Base-by-base conservation (phyloP, 495 filamentous ascomycete species). In the Filosporella fistucella region DNA sequence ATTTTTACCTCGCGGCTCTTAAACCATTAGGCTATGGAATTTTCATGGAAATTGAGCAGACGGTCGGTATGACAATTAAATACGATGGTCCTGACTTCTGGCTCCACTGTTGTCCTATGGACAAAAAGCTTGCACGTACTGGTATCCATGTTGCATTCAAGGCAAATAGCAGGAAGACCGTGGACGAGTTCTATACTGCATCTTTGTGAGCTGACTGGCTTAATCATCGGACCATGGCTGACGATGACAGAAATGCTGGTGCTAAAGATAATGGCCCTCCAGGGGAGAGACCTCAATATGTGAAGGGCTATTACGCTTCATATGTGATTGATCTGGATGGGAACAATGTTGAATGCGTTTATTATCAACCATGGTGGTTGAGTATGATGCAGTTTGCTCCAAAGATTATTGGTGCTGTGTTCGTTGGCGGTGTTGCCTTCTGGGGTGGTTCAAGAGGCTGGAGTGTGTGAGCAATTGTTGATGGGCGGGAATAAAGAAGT, bases 261-360 rank as follows among this genome's bases (percentile, higher is more conserved):
- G 74, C 63, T 4, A 67, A 39, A 16, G 52, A 58, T 51, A 75
- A 78, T 56, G 74, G 75, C 1, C 26, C 47, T 47, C 75, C 75
- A 0, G 75, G 74, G 1, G 16, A 67, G 20, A 62, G 76, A 42
- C 24, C 56, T 10, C 39, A 68, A 22, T 75, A 67, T 56, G 45
- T 55, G 14, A 59, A 63, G 21, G 61, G 61, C 14, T 78, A 74
- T 47, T 76, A 71, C 54, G 74, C 59, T 1, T 70, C 72, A 4
- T 78, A 70, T 60, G 63, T 79, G 23, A 37, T 69, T 17, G 76
- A 80, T 64, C 68, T 70, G 1, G 51, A 66, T 24, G 75, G 75
- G 1, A 76, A 77, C 42, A 77, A 77, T 48, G 58, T 77, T 20
- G 73, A 79, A 63, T 60, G 63, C 43, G 63, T 71, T 23, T 51